phyloP scores from a whole-genome alignment of 441 rosid genomes.

The Biscutella laevigata region DNA sequence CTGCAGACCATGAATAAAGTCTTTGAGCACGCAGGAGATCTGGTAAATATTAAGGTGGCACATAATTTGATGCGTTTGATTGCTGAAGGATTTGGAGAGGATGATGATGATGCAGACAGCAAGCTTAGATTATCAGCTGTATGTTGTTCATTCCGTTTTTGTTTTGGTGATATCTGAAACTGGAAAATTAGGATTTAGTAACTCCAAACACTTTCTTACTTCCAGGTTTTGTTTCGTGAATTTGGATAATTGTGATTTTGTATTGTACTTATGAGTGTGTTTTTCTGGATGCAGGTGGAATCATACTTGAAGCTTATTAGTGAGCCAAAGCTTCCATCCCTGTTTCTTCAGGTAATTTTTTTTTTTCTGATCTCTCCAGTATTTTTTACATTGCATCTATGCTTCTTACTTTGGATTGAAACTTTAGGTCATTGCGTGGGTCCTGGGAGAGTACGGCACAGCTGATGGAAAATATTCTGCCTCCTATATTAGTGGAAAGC shows the following conservation, averaged over 20 bases:
- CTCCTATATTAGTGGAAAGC: slow-evolving; percentile 73
- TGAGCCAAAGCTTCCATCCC: slow-evolving; percentile 94
- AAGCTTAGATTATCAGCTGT: slow-evolving; percentile 90
- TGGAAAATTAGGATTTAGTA: neutral
- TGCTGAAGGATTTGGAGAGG: slow-evolving; percentile 96
- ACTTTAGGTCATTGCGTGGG: slow-evolving; percentile 89
- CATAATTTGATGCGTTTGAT: slow-evolving; percentile 93
- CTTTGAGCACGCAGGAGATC: slow-evolving; percentile 93
- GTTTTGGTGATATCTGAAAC: slow-evolving; percentile 2
- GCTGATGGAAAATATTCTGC: slow-evolving; percentile 80
- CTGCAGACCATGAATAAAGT: slow-evolving; percentile 89
- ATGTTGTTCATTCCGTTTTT: slow-evolving; percentile 29
- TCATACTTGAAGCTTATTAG: slow-evolving; percentile 76
- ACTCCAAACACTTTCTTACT: neutral
- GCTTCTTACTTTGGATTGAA: slow-evolving; percentile 22
- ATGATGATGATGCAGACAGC: slow-evolving; percentile 74
- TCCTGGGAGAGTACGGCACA: slow-evolving; percentile 89
- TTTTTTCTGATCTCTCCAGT: slow-evolving; percentile 6
- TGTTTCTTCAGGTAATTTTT: slow-evolving; percentile 71
- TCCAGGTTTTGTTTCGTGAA: neutral
- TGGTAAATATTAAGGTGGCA: slow-evolving; percentile 86
- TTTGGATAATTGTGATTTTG: neutral
- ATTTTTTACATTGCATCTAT: neutral
- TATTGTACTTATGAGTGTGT: neutral
- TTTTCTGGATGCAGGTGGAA: slow-evolving; percentile 57